These are phyloP conservation scores for Porosira glacialis DNA, from an alignment of 352 stramenopile genomes.

Conservation along the genomic window DNA sequence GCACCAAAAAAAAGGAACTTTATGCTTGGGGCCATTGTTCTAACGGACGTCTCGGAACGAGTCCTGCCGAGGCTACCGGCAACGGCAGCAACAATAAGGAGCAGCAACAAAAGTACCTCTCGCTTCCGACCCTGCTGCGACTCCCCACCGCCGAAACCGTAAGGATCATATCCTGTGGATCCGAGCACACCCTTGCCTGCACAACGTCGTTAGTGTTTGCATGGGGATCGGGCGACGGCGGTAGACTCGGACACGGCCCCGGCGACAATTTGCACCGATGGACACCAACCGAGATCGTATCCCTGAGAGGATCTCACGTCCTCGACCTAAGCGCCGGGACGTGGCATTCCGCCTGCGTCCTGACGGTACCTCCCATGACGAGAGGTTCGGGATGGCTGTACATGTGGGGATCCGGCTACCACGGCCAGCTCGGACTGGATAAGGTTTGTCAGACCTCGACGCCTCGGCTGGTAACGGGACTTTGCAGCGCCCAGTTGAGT, in stretches of 20 bases:
- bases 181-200: slow-evolving; percentile 46
- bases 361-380: too few species aligned
- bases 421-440: slow-evolving; percentile 84
- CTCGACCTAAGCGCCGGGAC: too few species aligned
- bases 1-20: slow-evolving; percentile 50
- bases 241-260: slow-evolving; percentile 64
- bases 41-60: slow-evolving; percentile 6
- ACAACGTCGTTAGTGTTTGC: slow-evolving; percentile 42
- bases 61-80: too few species aligned
- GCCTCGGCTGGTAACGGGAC: slow-evolving; percentile 83
- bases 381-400: slow-evolving; percentile 82
- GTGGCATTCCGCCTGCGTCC: too few species aligned
- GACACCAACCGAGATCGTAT: too few species aligned
- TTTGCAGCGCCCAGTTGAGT: slow-evolving; percentile 70
- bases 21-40: slow-evolving; percentile 67
- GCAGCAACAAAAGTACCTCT: too few species aligned
- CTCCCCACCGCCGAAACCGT: slow-evolving; percentile 34
- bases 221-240: slow-evolving; percentile 64
- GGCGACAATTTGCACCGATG: too few species aligned
- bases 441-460: slow-evolving; percentile 77
- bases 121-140: too few species aligned
- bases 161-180: slow-evolving; percentile 50
- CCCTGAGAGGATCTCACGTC: too few species aligned
- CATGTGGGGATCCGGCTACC: slow-evolving; percentile 89
- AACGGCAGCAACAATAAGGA: too few species aligned